Evolutionary conservation across 495 filamentous ascomycete species (phyloP), one percentile per base, ranked within the genome.

Genomic region (Annulohypoxylon stygium): DNA sequence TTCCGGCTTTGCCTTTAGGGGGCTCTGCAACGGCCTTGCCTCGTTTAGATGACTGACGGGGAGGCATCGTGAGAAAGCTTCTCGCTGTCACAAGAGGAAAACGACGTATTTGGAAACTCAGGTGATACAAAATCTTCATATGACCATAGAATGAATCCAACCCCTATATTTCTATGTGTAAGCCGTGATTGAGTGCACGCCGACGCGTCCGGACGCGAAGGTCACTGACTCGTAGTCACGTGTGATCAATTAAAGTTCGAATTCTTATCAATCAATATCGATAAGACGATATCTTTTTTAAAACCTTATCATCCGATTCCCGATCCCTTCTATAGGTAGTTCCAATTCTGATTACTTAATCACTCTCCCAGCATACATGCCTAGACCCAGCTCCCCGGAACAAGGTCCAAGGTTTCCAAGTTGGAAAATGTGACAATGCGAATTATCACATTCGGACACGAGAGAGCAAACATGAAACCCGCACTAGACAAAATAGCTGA

Each of bases 1-100:
- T 80, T 18, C 51, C 33, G 3, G 61, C 51, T 63, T 74, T 74
- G 14, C 62, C 60, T 53, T 76, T 68, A 51, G 39, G 26, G 41
- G 36, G 73, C 20, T 72, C 64, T 4, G 53, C 62, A 51, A 64
- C 39, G 30, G 63, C 51, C 41, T 68, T 74, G 48, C 67, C 74
- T 3, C 66, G 45, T 33, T 69, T 74, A 16, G 71, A 70, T 18
- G 59, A 61, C 39, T 71, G 63, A 12, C 73, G 76, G 60, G 69
- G 73, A 64, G 76, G 68, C 76, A 78, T 78, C 64, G 57, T 45
- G 20, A 57, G 36, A 54, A 23, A 4, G 2, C 43, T 58, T 63
- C 8, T 53, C 12, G 18, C n/a, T 39, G 30, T 18, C 45, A 41
- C 16, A n/a, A n/a, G 16, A 37, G 41, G 26, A 58, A 54, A 47